phyloP scores from a whole-genome alignment of 2,329 filamentous ascomycete genomes.

The Neurospora sp. region DNA sequence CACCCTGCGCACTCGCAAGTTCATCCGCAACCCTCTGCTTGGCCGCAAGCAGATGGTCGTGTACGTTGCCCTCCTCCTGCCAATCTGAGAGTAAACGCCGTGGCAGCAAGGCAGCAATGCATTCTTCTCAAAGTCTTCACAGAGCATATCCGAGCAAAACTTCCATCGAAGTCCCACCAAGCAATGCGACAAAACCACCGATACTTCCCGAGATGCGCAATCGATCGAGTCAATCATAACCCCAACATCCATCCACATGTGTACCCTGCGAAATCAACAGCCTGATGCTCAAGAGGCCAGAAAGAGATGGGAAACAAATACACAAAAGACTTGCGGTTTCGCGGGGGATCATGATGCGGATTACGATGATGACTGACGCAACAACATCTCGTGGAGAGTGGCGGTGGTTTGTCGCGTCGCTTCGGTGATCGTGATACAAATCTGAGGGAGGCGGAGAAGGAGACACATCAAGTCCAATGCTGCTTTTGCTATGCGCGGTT shows the following conservation, averaged over 20 bases:
- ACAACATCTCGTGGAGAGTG: background rate
- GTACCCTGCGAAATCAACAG: background rate
- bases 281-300: background rate
- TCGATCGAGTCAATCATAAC: background rate
- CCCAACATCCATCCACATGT: background rate
- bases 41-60: conserved; percentile 99
- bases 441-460: conserved; percentile 1
- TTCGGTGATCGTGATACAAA: background rate
- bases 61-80: conserved; percentile 52
- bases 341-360: background rate
- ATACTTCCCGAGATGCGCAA: background rate
- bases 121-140: background rate
- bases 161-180: background rate
- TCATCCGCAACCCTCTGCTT: conserved; percentile 99
- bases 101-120: background rate
- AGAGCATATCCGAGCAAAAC: background rate
- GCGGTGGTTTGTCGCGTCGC: background rate
- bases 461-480: background rate
- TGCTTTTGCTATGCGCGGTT: background rate
- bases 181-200: background rate
- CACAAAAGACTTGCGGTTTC: background rate
- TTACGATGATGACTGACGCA: background rate
- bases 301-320: background rate
- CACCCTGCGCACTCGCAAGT: conserved; percentile 96
- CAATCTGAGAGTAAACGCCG: background rate